A percentile compares a stretch with the other conserved stretches of the same genome.
Evolutionary conservation across 495 filamentous ascomycete species (phyloP).

Genomic region (Xeromyces bisporus): DNA sequence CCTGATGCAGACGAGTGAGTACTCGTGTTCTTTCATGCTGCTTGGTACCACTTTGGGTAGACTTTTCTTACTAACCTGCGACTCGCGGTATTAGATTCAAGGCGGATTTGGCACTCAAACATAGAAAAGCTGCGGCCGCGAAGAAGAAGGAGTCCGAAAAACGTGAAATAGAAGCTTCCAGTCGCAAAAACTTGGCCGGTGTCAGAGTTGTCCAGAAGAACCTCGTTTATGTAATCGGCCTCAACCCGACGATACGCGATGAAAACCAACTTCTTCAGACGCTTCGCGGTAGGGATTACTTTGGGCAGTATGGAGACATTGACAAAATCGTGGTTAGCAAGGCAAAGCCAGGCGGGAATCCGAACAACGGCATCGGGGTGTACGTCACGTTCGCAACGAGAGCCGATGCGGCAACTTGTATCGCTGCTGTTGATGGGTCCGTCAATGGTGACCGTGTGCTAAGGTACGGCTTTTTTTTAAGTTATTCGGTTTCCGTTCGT

Average conservation of each 20-base stretch:
- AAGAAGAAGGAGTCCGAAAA: conserved; percentile 91
- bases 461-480: conserved; percentile 27
- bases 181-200: conserved; percentile 84
- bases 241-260: conserved; percentile 79
- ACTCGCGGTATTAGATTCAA: conserved; percentile 39
- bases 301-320: conserved; percentile 97
- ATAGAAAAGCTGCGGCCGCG: conserved; percentile 77
- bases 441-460: conserved; percentile 75
- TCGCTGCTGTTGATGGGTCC: conserved; percentile 79
- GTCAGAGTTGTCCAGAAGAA: conserved; percentile 96
- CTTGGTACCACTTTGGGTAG: background rate
- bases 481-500: conserved; percentile 1
- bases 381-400: conserved; percentile 92
- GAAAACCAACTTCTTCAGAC: conserved; percentile 72
- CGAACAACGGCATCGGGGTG: conserved; percentile 72
- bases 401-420: conserved; percentile 74
- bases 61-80: conserved; percentile 10
- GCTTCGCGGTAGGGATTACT: conserved; percentile 75
- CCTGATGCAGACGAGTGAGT: conserved; percentile 82
- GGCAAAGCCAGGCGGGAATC: conserved; percentile 56
- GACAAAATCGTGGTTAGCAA: conserved; percentile 98
- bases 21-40: conserved; percentile 1
- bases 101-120: conserved; percentile 74
- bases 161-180: conserved; percentile 85
- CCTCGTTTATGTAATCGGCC: conserved; percentile 89